phyloP scores from a whole-genome alignment of 495 filamentous ascomycete species.

The Zalerion maritima region DNA sequence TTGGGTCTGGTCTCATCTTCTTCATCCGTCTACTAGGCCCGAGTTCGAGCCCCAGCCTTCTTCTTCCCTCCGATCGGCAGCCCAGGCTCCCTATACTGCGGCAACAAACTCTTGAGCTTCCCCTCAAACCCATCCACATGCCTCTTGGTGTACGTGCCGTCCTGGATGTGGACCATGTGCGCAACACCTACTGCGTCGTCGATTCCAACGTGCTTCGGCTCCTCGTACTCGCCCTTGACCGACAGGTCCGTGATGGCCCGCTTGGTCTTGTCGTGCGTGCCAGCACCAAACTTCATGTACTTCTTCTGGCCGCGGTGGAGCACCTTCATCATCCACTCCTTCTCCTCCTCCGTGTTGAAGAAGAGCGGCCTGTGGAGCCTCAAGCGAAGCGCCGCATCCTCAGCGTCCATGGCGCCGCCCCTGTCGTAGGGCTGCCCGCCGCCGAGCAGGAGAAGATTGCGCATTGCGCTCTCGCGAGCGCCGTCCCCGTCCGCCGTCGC shows the following conservation, averaged over 20 bases:
- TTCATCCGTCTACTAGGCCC: constrained; percentile 1
- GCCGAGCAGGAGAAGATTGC: constrained; percentile 13
- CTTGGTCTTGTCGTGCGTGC: constrained; percentile 15
- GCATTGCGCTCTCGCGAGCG: constrained; percentile 10
- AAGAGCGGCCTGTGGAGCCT: constrained; percentile 7
- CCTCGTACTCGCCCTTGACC: constrained; percentile 27
- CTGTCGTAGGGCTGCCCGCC: constrained; percentile 10
- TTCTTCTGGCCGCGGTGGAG: too few species aligned
- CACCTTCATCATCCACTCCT: constrained; percentile 3
- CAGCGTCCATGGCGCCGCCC: neutral
- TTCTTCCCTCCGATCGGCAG: too few species aligned
- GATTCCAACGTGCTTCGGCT: constrained; percentile 13
- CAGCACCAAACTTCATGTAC: constrained; percentile 7
- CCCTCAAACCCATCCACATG: constrained; percentile 16
- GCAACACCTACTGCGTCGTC: constrained; percentile 19
- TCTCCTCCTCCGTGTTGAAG: constrained; percentile 7
- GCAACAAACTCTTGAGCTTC: constrained; percentile 20
- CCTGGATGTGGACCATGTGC: constrained; percentile 17
- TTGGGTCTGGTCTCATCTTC: neutral
- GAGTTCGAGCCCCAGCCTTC: too few species aligned
- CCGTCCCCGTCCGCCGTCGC: constrained; percentile 4
- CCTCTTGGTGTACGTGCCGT: constrained; percentile 22
- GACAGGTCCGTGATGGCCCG: constrained; percentile 21
- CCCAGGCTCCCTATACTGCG: constrained; percentile 1
- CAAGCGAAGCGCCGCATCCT: constrained; percentile 3